phyloP scores from a whole-genome alignment of 352 stramenopile species.

The Hyaloperonospora brassicae region DNA sequence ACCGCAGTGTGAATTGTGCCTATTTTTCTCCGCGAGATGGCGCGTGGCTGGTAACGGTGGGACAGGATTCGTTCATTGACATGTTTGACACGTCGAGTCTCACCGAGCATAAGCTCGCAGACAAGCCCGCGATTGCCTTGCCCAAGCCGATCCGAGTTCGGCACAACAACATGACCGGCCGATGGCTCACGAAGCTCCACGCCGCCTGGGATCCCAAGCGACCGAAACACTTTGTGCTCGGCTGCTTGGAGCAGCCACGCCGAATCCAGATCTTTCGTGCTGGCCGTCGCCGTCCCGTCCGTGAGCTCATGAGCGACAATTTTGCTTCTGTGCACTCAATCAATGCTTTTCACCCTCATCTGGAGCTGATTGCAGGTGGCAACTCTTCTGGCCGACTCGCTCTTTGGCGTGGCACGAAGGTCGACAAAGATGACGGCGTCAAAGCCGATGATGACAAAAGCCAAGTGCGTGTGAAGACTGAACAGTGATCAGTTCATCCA shows the following conservation, averaged over 20 bases:
- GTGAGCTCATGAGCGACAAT: slow-evolving; percentile 55
- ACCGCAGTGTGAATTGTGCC: slow-evolving; percentile 79
- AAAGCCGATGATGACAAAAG: slow-evolving; percentile 9
- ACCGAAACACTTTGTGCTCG: slow-evolving; percentile 67
- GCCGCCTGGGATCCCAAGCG: slow-evolving; percentile 73
- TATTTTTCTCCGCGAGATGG: slow-evolving; percentile 72
- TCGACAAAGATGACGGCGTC: slow-evolving; percentile 13
- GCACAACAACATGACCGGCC: slow-evolving; percentile 82
- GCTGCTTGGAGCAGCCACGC: slow-evolving; percentile 73
- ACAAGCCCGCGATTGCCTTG: slow-evolving; percentile 36
- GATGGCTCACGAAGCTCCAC: slow-evolving; percentile 85
- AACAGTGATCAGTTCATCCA: slow-evolving; percentile 1
- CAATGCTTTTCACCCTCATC: slow-evolving; percentile 75
- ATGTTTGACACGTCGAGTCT: slow-evolving; percentile 54
- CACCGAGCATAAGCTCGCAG: slow-evolving; percentile 19
- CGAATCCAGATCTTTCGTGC: slow-evolving; percentile 77
- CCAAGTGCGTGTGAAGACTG: slow-evolving; percentile 9
- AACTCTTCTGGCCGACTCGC: slow-evolving; percentile 70
- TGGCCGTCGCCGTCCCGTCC: slow-evolving; percentile 55
- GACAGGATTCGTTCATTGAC: slow-evolving; percentile 75
- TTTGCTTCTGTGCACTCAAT: slow-evolving; percentile 83
- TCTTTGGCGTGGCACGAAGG: slow-evolving; percentile 42
- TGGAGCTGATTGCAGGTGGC: slow-evolving; percentile 58
- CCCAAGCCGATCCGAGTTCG: slow-evolving; percentile 25
- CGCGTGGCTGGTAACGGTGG: slow-evolving; percentile 66